Base-by-base conservation (phyloP, 2,329 filamentous ascomycete genomes). In the Fusarium camptoceras region DNA sequence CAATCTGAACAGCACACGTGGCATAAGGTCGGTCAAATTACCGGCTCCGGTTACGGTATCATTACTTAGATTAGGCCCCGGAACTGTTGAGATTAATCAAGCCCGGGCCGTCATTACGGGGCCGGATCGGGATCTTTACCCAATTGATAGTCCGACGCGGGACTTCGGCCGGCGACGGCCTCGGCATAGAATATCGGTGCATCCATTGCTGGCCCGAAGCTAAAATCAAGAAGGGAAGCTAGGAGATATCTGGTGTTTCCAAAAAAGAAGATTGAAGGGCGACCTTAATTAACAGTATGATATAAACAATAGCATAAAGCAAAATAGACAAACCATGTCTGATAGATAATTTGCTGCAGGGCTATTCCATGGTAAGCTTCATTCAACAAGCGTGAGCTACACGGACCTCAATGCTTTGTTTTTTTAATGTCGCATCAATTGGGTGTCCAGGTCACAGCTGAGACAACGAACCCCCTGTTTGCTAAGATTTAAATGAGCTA, bases 71-170 rank as follows among this genome's bases (percentile, higher is more conserved):
- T 41, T 25, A 47, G 11, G 63, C 48, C 22, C 44, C 31, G 24
- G 48, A 57, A 55, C 55, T 55, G 49, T 43, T 62, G 47, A 66
- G 25, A 67, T 57, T 48, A 41, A 54, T 47, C 63, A 46, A 60
- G 67, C 59, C 67, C 58, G 67, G 67, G 63, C 67, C 63, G 67
- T 54, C 54, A 56, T 50, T 53, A 59, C 16, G 63, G 69, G 54
- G 69, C 64, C 69, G 66, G 55, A 46, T 61, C 68, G 61, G 60
- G 37, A 28, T 41, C 30, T 57, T 60, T 62, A 62, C 60, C 69
- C 42, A 59, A 69, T 71, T 70, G 37, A 49, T 57, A 37, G 46
- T 37, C 63, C 66, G 43, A 31, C 46, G 24, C 44, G 53, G 64
- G 53, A 46, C 57, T 48, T 59, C 53, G 62, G 64, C 41, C 48